These are phyloP conservation scores for Fremontodendron californicum DNA, from an alignment of 345 rosid genomes.

Conservation along the genomic window DNA sequence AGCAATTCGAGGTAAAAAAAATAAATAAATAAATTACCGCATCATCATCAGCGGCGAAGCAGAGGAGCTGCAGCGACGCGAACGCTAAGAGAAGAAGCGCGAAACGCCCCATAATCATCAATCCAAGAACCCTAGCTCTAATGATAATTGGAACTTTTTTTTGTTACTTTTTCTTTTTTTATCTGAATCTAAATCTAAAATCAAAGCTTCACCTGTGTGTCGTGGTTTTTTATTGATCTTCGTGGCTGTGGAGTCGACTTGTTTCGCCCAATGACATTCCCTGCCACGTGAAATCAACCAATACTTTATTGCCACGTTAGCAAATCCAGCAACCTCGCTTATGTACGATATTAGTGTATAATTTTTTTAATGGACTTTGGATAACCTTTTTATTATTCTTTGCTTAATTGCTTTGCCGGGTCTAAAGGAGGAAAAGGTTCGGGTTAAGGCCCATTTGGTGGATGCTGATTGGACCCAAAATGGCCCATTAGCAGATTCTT, in stretches of 20 bases:
- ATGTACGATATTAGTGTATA: background rate
- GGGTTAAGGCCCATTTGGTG: background rate
- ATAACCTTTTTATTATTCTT: background rate
- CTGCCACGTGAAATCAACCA: slow-evolving; percentile 28
- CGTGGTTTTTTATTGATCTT: slow-evolving; percentile 21
- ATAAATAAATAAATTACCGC: slow-evolving; percentile 28
- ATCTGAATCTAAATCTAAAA: slow-evolving; percentile 18
- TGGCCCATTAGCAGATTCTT: background rate
- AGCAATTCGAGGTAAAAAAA: background rate
- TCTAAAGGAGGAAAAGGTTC: background rate
- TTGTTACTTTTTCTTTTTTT: background rate
- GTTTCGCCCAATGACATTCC: slow-evolving; percentile 31
- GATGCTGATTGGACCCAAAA: background rate
- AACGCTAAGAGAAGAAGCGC: slow-evolving; percentile 41
- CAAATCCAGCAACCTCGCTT: background rate
- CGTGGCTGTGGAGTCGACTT: slow-evolving; percentile 9
- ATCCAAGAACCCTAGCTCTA: slow-evolving; percentile 11
- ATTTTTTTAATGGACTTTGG: background rate
- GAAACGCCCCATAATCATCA: slow-evolving; percentile 35
- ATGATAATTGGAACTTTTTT: background rate
- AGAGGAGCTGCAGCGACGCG: slow-evolving; percentile 44
- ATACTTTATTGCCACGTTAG: slow-evolving; percentile 21
- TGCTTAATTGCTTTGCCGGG: background rate
- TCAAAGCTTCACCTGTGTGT: background rate
- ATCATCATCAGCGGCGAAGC: slow-evolving; percentile 48